Evolutionary conservation across 2,329 filamentous ascomycete species (phyloP).

Genomic region (Shiraia bambusicola): DNA sequence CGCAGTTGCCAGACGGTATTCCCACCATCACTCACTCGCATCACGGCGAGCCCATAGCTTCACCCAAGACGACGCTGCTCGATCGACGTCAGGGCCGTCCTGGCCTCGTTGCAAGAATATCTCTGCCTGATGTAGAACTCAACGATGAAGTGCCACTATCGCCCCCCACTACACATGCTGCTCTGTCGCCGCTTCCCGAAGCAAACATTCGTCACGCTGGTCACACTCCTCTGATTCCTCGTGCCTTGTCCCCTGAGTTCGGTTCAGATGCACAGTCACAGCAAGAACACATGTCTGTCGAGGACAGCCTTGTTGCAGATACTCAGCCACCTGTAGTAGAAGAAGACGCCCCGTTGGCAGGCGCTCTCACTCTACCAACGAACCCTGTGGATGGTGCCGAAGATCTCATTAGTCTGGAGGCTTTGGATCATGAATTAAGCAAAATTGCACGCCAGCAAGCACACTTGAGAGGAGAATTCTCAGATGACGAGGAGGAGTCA

Average conservation of each 20-base stretch:
- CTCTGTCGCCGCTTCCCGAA: constrained; percentile 37
- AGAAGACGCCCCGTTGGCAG: constrained; percentile 26
- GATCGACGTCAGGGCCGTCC: constrained; percentile 28
- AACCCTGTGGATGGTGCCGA: constrained; percentile 34
- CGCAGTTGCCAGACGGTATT: constrained; percentile 14
- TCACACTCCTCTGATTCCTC: constrained; percentile 39
- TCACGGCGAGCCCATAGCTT: constrained; percentile 3
- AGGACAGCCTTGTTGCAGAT: constrained; percentile 5
- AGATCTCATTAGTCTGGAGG: constrained; percentile 33
- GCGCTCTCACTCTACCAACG: constrained; percentile 36
- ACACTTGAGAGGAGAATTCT: constrained; percentile 14
- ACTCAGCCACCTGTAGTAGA: constrained; percentile 20
- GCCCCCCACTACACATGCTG: constrained; percentile 34
- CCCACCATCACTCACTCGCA: constrained; percentile 7
- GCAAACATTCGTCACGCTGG: constrained; percentile 41
- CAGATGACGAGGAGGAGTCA: constrained; percentile 19
- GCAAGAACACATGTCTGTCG: constrained; percentile 8
- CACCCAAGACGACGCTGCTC: constrained; percentile 20
- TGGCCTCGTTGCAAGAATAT: constrained; percentile 25
- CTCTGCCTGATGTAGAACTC: constrained; percentile 21
- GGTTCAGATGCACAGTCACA: constrained; percentile 11
- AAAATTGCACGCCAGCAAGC: constrained; percentile 28
- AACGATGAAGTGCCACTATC: constrained; percentile 32
- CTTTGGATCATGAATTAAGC: constrained; percentile 28
- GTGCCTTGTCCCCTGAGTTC: constrained; percentile 15